Base-by-base conservation (phyloP, 169 alveolate genomes). In the Hepatocystis sp. region DNA sequence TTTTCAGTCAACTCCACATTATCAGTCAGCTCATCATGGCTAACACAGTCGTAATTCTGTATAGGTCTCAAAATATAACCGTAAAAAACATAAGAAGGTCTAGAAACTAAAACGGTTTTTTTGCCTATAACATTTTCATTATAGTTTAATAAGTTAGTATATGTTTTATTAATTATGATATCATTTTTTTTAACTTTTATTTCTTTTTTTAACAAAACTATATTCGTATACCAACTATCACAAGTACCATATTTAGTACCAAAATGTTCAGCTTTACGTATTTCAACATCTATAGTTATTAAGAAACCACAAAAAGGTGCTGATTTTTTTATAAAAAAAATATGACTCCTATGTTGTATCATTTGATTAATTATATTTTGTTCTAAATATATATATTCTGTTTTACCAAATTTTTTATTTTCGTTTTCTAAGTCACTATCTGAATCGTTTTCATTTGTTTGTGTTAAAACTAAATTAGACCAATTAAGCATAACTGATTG, bases 241-340 rank as follows among this genome's bases (percentile, higher is more conserved):
- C 95, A 92, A 28, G 91, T 93, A 27, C 95, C 95, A 61, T 81
- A 92, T 40, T 90, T 85, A 0, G 95, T 92, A 27, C 95, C 95
- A 56, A 92, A 92, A 67, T 90, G 95, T 17, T 92, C 95, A 19
- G 91, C 95, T 51, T 95, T 93, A 34, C 96, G 85, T 56, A 94
- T 94, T 66, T 93, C 97, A 0, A 94, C 95, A 67, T 93, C 97
- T 40, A 94, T 91, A 2, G 95, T 95, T 21, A 91, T 92, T 46
- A 94, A 84, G 49, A 91, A 86, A 2, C 96, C 97, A 30, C 95
- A 92, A 60, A 93, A 81, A 1, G 88, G 85, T 2, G 95, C 97
- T 17, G 52, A 76, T 19, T 85, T 85, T 15, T 90, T 61, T 28
- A 91, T 84, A n/a, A 52, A 15, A 42, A 89, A 76, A 42, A 90